These are phyloP conservation scores for Hanseniaspora mollemarum DNA, from an alignment of 805 yeast species.

Conservation along the genomic window DNA sequence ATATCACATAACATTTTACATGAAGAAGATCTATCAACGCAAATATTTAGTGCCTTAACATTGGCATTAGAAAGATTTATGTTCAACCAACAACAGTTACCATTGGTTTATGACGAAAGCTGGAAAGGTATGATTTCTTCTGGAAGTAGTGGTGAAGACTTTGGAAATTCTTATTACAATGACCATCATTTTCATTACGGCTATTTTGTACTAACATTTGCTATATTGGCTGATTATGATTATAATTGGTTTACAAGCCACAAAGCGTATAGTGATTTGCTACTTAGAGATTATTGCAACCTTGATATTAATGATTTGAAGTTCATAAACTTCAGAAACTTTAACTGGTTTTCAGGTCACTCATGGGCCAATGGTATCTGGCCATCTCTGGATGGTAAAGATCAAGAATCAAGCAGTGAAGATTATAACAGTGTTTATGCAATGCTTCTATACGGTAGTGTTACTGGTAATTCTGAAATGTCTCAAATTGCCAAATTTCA, in stretches of 20 bases:
- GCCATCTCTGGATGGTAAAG: constrained; percentile 62
- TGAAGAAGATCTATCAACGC: constrained; percentile 41
- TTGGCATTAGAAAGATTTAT: constrained; percentile 60
- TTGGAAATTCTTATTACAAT: constrained; percentile 59
- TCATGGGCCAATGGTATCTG: constrained; percentile 69
- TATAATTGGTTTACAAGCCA: constrained; percentile 41
- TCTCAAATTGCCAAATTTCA: constrained; percentile 47
- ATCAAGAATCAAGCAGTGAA: constrained; percentile 63
- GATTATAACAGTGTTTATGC: constrained; percentile 65
- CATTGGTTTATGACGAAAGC: constrained; percentile 64
- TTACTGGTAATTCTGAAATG: constrained; percentile 42
- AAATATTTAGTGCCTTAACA: constrained; percentile 48
- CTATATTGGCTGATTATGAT: constrained; percentile 50
- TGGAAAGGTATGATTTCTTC: constrained; percentile 73
- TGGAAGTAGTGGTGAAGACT: constrained; percentile 51
- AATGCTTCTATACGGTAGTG: constrained; percentile 54
- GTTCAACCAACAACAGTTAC: constrained; percentile 54
- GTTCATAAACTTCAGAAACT: constrained; percentile 57
- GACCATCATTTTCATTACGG: constrained; percentile 74
- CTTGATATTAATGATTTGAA: constrained; percentile 42
- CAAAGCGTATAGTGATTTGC: constrained; percentile 42
- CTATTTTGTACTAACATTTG: constrained; percentile 61
- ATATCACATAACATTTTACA: constrained; percentile 55
- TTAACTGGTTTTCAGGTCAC: constrained; percentile 70
- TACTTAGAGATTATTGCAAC: constrained; percentile 58